Evolutionary conservation across 2,329 filamentous ascomycete genomes (phyloP).

Genomic region (Stachybotrys echinatus): DNA sequence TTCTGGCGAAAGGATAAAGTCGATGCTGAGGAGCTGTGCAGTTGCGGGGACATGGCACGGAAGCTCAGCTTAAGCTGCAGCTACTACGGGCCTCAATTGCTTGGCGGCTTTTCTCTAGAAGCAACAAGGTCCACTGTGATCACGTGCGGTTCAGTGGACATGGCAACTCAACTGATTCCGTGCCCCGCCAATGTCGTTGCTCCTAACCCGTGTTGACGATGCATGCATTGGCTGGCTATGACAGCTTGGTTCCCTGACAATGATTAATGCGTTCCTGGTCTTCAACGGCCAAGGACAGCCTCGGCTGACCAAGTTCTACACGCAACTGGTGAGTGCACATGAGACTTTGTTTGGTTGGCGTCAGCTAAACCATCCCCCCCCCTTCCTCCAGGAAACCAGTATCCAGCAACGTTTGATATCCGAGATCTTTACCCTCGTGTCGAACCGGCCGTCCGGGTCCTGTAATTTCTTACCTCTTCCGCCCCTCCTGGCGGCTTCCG

Average conservation of each 20-base stretch:
- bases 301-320: constrained; percentile 97
- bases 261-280: constrained; percentile 98
- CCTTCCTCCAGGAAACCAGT: constrained; percentile 74
- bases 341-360: constrained; percentile 4
- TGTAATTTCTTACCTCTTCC: constrained; percentile 93
- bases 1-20: too few relatives aligned
- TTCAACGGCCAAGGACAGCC: constrained; percentile 99
- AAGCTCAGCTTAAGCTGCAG: background rate
- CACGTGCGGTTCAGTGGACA: background rate
- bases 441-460: constrained; percentile 82
- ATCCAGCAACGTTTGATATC: constrained; percentile 95
- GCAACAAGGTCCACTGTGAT: background rate
- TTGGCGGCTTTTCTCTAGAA: too few relatives aligned
- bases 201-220: background rate
- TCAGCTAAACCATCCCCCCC: background rate
- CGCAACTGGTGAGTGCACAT: constrained; percentile 65
- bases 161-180: background rate
- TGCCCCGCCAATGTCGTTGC: background rate
- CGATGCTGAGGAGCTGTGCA: background rate
- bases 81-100: background rate
- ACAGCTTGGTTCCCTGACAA: constrained; percentile 32
- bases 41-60: background rate
- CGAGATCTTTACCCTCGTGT: constrained; percentile 94
- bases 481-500: constrained; percentile 56
- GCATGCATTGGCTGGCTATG: background rate